Conservation (phyloP, 805 yeast species). For the Yarrowia sp. region DNA sequence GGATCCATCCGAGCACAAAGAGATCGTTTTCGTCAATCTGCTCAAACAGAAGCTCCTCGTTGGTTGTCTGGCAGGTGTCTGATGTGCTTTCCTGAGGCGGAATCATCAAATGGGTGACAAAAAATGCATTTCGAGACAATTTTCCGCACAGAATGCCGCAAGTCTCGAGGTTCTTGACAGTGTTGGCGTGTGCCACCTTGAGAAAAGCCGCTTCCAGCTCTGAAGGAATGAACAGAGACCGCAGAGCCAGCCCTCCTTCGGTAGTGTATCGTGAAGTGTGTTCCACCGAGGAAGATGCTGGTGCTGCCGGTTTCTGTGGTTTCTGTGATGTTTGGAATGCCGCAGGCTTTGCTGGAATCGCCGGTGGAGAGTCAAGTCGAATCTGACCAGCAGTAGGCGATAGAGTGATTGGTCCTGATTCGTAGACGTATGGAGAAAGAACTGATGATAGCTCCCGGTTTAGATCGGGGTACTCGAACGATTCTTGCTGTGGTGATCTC, state of each 20-base stretch:
- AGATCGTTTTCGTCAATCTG: slow-evolving; percentile 54
- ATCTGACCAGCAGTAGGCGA: slow-evolving; percentile 9
- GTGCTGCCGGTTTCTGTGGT: background rate
- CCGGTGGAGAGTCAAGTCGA: slow-evolving; percentile 21
- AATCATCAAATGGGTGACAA: slow-evolving; percentile 58
- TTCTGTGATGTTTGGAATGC: background rate
- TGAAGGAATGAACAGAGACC: slow-evolving; percentile 52
- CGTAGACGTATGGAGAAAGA: slow-evolving; percentile 14
- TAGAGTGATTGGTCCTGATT: background rate
- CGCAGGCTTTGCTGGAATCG: background rate
- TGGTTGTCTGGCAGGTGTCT: slow-evolving; percentile 59
- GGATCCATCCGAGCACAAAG: slow-evolving; percentile 72
- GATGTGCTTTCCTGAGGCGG: slow-evolving; percentile 64
- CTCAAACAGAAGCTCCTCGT: slow-evolving; percentile 58
- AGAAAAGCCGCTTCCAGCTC: slow-evolving; percentile 47
- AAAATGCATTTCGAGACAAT: slow-evolving; percentile 59
- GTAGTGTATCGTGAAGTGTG: slow-evolving; percentile 42
- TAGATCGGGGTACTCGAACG: slow-evolving; percentile 21
- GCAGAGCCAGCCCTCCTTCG: slow-evolving; percentile 56
- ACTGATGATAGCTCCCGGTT: slow-evolving; percentile 12
- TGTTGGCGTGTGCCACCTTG: slow-evolving; percentile 49
- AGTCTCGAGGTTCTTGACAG: slow-evolving; percentile 54
- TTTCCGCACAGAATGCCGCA: slow-evolving; percentile 68
- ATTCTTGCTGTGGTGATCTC: background rate
- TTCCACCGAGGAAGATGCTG: slow-evolving; percentile 27